These are phyloP conservation scores for Penicillium sp. DNA, from an alignment of 2,329 filamentous ascomycete species.

Conservation along the genomic window DNA sequence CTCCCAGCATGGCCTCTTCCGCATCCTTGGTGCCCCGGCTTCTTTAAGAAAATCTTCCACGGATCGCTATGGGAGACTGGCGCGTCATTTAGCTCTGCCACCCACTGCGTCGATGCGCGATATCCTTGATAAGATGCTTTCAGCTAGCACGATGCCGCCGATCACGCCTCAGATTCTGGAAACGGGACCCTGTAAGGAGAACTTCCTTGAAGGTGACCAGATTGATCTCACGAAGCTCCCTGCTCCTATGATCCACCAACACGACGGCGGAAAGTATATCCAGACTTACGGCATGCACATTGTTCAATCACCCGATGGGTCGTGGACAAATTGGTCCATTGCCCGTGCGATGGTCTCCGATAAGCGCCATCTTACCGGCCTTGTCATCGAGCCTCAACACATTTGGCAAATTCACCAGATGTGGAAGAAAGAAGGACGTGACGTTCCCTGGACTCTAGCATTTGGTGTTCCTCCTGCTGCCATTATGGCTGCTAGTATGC, in stretches of 20 bases:
- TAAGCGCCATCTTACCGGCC: constrained; percentile 41
- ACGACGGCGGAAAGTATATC: constrained; percentile 52
- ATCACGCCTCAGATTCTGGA: constrained; percentile 24
- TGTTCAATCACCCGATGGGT: constrained; percentile 46
- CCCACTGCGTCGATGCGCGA: constrained; percentile 17
- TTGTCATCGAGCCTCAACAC: constrained; percentile 50
- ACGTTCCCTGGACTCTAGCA: constrained; percentile 50
- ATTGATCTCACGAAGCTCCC: constrained; percentile 48
- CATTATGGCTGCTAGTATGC: constrained; percentile 51
- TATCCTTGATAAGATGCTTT: constrained; percentile 7
- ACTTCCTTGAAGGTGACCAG: constrained; percentile 38
- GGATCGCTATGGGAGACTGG: constrained; percentile 25
- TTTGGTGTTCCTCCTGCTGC: constrained; percentile 53
- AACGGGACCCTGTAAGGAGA: constrained; percentile 48
- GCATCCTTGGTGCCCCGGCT: constrained; percentile 50
- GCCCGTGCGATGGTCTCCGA: constrained; percentile 50
- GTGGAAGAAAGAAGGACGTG: constrained; percentile 48
- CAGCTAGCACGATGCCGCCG: background rate
- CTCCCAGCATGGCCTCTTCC: constrained; percentile 46
- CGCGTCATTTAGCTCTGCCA: constrained; percentile 1
- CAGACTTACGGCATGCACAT: constrained; percentile 54
- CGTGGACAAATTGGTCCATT: constrained; percentile 48
- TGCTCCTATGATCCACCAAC: constrained; percentile 44
- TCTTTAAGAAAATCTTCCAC: constrained; percentile 34
- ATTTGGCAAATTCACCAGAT: constrained; percentile 48